These are phyloP conservation scores for Solanum hybrid DNA, from an alignment of 305 asterid genomes.

Conservation along the genomic window DNA sequence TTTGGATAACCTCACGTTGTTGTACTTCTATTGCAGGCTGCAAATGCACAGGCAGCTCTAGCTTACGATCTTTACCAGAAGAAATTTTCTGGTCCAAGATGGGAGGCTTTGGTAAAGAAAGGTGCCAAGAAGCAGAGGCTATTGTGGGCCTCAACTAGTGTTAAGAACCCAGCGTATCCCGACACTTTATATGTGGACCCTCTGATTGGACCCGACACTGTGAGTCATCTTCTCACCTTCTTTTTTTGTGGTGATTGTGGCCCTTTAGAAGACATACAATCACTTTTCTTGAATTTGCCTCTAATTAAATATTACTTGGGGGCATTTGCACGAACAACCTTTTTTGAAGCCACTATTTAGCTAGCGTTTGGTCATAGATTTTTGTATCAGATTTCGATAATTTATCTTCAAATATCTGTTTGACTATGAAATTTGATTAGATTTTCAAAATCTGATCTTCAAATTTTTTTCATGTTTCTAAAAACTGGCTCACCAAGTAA, in stretches of 20 bases:
- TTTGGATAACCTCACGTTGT: background rate
- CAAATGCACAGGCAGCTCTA: constrained; percentile 93
- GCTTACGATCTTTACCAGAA: constrained; percentile 92
- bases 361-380: background rate
- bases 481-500: background rate
- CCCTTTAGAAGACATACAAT: background rate
- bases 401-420: background rate
- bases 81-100: constrained; percentile 97
- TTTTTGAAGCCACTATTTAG: background rate
- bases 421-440: background rate
- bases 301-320: background rate
- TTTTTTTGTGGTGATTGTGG: background rate
- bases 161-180: constrained; percentile 87
- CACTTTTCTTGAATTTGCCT: background rate
- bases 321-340: background rate
- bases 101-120: constrained; percentile 96
- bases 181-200: constrained; percentile 20
- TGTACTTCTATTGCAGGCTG: constrained; percentile 53
- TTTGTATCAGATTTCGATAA: background rate
- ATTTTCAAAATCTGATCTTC: background rate
- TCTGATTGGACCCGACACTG: constrained; percentile 21
- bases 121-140: constrained; percentile 99
- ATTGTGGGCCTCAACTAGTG: constrained; percentile 98
- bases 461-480: background rate
- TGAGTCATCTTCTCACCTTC: constrained; percentile 1